Percentiles rank a stretch among this genome's conserved stretches.
phyloP scores from a whole-genome alignment of 2,329 filamentous ascomycete species.

The Alternaria tenuissima region DNA sequence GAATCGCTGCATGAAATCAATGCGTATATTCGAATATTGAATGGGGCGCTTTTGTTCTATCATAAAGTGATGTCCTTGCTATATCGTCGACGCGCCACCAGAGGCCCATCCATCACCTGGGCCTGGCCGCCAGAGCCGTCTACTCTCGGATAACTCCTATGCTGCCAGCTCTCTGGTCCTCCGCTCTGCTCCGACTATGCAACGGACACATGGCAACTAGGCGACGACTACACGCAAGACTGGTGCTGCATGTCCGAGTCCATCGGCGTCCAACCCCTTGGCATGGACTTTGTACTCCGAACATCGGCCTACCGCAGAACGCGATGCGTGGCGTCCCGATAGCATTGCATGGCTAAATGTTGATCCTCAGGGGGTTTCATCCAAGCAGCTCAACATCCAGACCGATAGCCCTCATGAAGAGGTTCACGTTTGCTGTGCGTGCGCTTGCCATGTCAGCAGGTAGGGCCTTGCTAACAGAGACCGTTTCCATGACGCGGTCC shows the following conservation, averaged over 20 bases:
- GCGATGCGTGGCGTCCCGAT: background rate
- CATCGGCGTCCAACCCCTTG: background rate
- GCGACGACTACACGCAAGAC: background rate
- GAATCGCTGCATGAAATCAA: constrained; percentile 13
- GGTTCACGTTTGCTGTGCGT: constrained; percentile 88
- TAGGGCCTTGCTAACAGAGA: constrained; percentile 85
- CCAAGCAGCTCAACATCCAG: constrained; percentile 86
- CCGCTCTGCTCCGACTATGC: background rate
- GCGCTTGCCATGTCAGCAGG: constrained; percentile 85
- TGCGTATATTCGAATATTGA: constrained; percentile 21
- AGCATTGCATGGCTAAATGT: constrained; percentile 8
- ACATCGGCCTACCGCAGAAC: background rate
- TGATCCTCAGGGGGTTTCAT: constrained; percentile 47
- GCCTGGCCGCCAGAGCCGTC: constrained; percentile 5
- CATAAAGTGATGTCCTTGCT: constrained; percentile 2
- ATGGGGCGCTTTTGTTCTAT: constrained; percentile 23
- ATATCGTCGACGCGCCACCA: constrained; percentile 7
- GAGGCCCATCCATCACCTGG: constrained; percentile 30
- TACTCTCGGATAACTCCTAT: background rate
- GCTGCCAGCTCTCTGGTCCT: background rate
- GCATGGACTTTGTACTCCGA: constrained; percentile 2
- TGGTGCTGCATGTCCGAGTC: background rate
- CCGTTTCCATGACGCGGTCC: constrained; percentile 96
- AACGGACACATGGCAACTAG: background rate
- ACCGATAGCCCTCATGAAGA: constrained; percentile 99